Conservation (phyloP, 2,329 filamentous ascomycete species). For the Lizonia empirigonia region DNA sequence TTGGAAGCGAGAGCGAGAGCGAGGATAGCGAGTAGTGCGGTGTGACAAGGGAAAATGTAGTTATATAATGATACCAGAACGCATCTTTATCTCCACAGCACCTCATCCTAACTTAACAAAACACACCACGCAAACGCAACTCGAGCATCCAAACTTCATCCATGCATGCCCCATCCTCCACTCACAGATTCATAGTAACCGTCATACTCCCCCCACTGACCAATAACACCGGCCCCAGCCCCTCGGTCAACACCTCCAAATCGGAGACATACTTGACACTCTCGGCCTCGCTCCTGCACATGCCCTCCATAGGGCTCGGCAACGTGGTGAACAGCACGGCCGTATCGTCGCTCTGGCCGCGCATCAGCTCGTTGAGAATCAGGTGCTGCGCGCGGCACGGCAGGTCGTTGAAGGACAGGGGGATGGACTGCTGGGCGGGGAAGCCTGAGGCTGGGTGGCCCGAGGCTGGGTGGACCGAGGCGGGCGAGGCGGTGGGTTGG, state of each 20-base stretch:
- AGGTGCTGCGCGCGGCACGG: slow-evolving; percentile 84
- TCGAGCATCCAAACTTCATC: no score
- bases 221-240: slow-evolving; percentile 75
- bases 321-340: slow-evolving; percentile 84
- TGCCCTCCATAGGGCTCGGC: slow-evolving; percentile 79
- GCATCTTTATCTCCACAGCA: neutral
- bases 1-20: slow-evolving; percentile 27
- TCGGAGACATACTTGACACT: slow-evolving; percentile 77
- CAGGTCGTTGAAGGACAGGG: slow-evolving; percentile 84
- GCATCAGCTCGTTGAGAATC: slow-evolving; percentile 84
- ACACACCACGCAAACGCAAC: neutral
- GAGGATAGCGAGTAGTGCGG: slow-evolving; percentile 29
- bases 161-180: neutral
- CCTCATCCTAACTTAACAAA: neutral
- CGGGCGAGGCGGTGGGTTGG: neutral
- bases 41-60: neutral
- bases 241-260: slow-evolving; percentile 77
- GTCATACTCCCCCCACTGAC: slow-evolving; percentile 91
- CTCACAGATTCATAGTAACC: slow-evolving; percentile 74
- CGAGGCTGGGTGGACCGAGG: slow-evolving; percentile 1
- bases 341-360: slow-evolving; percentile 55
- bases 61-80: slow-evolving; percentile 23
- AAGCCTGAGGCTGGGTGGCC: slow-evolving; percentile 48
- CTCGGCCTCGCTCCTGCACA: slow-evolving; percentile 70
- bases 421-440: slow-evolving; percentile 65